Conservation (phyloP, 2,329 filamentous ascomycete genomes). For the Aspergillus ochraceus region DNA sequence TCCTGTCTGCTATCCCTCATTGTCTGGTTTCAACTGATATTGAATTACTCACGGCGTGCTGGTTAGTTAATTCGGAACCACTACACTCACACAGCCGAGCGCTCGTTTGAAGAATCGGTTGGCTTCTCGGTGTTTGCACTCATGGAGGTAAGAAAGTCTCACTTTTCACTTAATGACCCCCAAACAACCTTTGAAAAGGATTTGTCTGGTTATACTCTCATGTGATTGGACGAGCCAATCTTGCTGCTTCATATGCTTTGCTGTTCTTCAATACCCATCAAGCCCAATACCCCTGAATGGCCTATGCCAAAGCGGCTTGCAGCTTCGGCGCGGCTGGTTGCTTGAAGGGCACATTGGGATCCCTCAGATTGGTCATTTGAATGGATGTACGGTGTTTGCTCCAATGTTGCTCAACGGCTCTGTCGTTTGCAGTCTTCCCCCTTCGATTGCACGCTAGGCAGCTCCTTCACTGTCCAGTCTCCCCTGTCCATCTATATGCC, state of each 20-base stretch:
- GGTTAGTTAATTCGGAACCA: not conserved
- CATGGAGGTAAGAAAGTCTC: conserved; percentile 3
- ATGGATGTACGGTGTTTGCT: not conserved
- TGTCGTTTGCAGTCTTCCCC: not conserved
- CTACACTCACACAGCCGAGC: not conserved
- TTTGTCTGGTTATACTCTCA: not conserved
- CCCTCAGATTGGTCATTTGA: not conserved
- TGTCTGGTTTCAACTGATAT: not conserved
- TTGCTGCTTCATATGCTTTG: not conserved
- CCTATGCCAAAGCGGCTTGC: not conserved
- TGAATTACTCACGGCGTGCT: not conserved
- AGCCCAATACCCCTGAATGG: not conserved
- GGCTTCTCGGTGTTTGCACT: not conserved
- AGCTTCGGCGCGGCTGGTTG: not conserved
- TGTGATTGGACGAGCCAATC: not conserved
- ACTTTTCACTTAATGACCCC: not conserved
- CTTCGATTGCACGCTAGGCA: not conserved
- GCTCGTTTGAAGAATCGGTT: not conserved
- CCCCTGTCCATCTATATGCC: not conserved
- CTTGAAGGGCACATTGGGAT: not conserved
- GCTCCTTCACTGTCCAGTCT: not conserved
- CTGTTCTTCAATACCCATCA: not conserved
- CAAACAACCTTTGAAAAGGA: not conserved
- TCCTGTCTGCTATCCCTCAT: not conserved
- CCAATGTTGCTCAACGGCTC: not conserved